A percentile compares a stretch with the other conserved stretches of the same genome.
phyloP scores from a whole-genome alignment of 2,329 filamentous ascomycete species.

The Colletotrichum agaves region DNA sequence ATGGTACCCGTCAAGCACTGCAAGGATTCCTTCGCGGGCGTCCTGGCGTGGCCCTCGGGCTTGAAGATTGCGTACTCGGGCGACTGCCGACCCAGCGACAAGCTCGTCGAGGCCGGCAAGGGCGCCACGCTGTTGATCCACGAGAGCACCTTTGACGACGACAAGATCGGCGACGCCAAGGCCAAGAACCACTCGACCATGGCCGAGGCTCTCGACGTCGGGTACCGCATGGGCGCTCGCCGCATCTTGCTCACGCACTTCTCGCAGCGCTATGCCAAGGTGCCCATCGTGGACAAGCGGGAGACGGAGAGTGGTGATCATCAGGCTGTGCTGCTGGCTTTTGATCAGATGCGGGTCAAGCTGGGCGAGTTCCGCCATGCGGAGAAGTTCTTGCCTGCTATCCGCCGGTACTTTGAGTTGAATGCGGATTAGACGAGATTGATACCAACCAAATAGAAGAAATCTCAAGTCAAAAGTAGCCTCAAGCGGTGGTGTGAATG shows the following conservation, averaged over 20 bases:
- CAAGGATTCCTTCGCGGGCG: slow-evolving; percentile 78
- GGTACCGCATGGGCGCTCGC: slow-evolving; percentile 80
- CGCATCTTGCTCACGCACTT: slow-evolving; percentile 92
- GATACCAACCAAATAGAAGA: not conserved
- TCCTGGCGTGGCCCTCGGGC: slow-evolving; percentile 79
- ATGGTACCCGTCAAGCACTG: slow-evolving; percentile 82
- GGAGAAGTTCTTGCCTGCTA: slow-evolving; percentile 69
- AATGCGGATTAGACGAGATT: slow-evolving; percentile 42
- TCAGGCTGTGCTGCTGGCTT: slow-evolving; percentile 77
- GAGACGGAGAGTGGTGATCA: slow-evolving; percentile 52
- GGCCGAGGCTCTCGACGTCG: slow-evolving; percentile 83
- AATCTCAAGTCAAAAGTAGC: no score
- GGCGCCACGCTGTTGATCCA: slow-evolving; percentile 88
- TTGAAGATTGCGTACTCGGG: slow-evolving; percentile 94
- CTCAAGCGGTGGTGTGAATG: no score
- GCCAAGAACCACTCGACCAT: slow-evolving; percentile 94
- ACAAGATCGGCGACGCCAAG: slow-evolving; percentile 78
- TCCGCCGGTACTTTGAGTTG: slow-evolving; percentile 66
- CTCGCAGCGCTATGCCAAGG: slow-evolving; percentile 90
- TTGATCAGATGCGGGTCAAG: slow-evolving; percentile 81
- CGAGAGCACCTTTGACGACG: slow-evolving; percentile 95
- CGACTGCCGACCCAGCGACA: slow-evolving; percentile 83
- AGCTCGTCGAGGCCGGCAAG: slow-evolving; percentile 76
- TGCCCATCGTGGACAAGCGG: slow-evolving; percentile 61
- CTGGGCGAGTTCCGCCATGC: slow-evolving; percentile 77